A percentile compares a stretch with the other conserved stretches of the same genome.
These are phyloP conservation scores for Boletus semigastroideus DNA, from an alignment of 1,284 basidiomycete species.

Conservation along the genomic window DNA sequence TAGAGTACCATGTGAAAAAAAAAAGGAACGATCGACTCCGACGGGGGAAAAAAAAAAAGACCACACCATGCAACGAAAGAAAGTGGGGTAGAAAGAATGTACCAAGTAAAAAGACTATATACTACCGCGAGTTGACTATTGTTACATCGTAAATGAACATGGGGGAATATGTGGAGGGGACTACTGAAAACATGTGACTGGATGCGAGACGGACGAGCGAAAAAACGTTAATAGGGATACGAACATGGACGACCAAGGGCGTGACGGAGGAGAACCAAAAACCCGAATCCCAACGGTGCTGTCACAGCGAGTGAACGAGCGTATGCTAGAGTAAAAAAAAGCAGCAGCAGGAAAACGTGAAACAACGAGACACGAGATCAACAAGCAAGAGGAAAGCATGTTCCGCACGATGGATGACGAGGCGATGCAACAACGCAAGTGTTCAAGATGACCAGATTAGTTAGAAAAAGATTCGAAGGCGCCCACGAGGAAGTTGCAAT, in stretches of 20 bases:
- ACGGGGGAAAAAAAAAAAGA: background rate
- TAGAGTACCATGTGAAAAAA: conserved; percentile 14
- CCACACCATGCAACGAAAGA: background rate
- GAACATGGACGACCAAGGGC: conserved; percentile 18
- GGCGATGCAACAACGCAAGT: conserved; percentile 15
- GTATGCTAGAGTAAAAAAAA: conserved; percentile 20
- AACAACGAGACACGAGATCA: conserved; percentile 8
- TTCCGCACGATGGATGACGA: conserved; percentile 20
- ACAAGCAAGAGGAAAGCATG: conserved; percentile 24
- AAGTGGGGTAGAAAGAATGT: background rate
- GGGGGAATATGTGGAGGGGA: conserved; percentile 17
- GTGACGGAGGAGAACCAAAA: conserved; percentile 11
- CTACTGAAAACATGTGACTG: conserved; percentile 28
- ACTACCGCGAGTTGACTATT: conserved; percentile 32
- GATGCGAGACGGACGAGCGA: conserved; percentile 17
- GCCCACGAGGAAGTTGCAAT: conserved; percentile 5
- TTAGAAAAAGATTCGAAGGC: conserved; percentile 22
- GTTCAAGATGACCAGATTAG: conserved; percentile 27
- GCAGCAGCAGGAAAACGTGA: conserved; percentile 9
- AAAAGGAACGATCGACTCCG: conserved; percentile 2
- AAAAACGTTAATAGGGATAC: conserved; percentile 7
- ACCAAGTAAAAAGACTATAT: conserved; percentile 26
- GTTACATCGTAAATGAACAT: conserved; percentile 36
- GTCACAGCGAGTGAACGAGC: conserved; percentile 8
- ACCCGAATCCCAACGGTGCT: conserved; percentile 10